Conservation (phyloP, 108 stramenopile genomes). For the Ochromonas danica region DNA sequence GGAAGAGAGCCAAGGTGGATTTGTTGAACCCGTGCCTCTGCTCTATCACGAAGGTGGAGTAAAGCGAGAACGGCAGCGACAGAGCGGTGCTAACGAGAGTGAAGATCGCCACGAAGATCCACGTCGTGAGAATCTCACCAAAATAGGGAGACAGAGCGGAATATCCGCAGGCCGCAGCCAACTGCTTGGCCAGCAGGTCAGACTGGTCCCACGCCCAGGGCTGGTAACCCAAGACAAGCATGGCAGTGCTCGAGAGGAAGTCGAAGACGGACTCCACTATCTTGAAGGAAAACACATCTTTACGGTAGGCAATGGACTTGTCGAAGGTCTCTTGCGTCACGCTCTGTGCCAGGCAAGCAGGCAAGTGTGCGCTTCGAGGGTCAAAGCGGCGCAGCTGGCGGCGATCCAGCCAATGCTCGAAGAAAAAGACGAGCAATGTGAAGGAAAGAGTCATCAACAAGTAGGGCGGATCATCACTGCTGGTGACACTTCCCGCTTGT, state of each 20-base stretch:
- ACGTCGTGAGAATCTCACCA: constrained; percentile 50
- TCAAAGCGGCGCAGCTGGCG: constrained; percentile 43
- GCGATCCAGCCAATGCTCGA: constrained; percentile 53
- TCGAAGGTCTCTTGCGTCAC: constrained; percentile 66
- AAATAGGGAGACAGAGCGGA: neutral
- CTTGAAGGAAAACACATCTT: constrained; percentile 78
- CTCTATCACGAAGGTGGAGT: constrained; percentile 86
- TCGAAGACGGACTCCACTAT: neutral
- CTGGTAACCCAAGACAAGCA: neutral
- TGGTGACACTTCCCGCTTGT: neutral
- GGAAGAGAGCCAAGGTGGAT: constrained; percentile 75
- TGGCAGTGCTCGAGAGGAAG: neutral
- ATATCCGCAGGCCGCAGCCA: neutral
- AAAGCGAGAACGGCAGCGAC: constrained; percentile 71
- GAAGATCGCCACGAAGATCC: constrained; percentile 67
- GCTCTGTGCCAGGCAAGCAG: constrained; percentile 1
- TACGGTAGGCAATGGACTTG: constrained; percentile 74
- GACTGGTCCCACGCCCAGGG: neutral
- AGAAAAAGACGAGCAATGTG: constrained; percentile 39
- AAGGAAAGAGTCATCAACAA: constrained; percentile 27
- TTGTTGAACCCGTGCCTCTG: constrained; percentile 97
- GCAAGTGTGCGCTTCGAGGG: constrained; percentile 23
- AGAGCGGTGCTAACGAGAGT: constrained; percentile 73
- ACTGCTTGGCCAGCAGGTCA: neutral
- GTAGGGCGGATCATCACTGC: neutral